Evolutionary conservation across 257 asterid species (phyloP).

Genomic region (Catharanthus roseus): DNA sequence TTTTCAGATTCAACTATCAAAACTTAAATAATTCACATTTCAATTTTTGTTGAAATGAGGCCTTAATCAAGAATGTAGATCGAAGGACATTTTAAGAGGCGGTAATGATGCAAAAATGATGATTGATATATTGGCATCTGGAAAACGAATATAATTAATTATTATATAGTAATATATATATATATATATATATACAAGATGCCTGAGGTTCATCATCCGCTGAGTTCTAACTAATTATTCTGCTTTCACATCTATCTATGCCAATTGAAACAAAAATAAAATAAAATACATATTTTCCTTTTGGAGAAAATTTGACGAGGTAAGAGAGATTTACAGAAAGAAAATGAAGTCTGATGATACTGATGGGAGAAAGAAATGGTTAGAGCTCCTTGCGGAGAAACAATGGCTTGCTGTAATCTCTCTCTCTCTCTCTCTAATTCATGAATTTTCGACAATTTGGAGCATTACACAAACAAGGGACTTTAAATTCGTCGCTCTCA

Average conservation of each 20-base stretch:
- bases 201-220: too few species aligned
- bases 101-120: neutral
- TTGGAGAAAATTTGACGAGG: slow-evolving; percentile 18
- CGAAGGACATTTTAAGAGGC: neutral
- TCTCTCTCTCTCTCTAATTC: too few species aligned
- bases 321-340: too few species aligned
- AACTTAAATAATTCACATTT: too few species aligned
- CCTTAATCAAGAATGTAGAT: too few species aligned
- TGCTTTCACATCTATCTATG: slow-evolving; percentile 12
- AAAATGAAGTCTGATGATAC: too few species aligned
- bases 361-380: slow-evolving; percentile 22
- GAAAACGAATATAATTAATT: neutral
- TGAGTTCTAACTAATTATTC: neutral
- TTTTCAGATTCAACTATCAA: too few species aligned
- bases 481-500: slow-evolving; percentile 79
- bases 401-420: slow-evolving; percentile 31
- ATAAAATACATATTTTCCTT: slow-evolving; percentile 25
- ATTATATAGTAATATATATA: too few species aligned
- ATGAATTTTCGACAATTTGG: slow-evolving; percentile 85
- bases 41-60: too few species aligned
- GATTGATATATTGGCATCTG: neutral
- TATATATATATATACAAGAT: slow-evolving; percentile 13
- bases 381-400: slow-evolving; percentile 38
- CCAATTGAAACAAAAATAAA: neutral
- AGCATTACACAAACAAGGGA: slow-evolving; percentile 89